Conservation (phyloP, 352 stramenopile genomes). For the Pythium volutum region DNA sequence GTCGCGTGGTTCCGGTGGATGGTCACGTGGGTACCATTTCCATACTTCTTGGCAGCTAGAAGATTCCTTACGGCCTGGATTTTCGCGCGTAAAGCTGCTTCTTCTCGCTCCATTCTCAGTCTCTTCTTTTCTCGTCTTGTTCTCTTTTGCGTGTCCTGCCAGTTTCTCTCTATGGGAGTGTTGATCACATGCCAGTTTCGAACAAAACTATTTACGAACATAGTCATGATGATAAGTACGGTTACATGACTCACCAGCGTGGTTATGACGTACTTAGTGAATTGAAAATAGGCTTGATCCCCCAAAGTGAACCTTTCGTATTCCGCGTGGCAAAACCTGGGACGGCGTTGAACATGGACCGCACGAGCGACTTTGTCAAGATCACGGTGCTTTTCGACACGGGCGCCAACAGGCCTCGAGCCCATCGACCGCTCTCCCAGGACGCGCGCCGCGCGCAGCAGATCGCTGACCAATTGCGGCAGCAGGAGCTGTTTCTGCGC, state of each 20-base stretch:
- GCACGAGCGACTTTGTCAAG: conserved; percentile 81
- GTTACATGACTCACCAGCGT: background rate
- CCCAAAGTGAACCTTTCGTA: background rate
- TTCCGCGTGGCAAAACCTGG: conserved; percentile 16
- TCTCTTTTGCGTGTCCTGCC: background rate
- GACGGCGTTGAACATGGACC: conserved; percentile 43
- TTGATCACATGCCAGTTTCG: background rate
- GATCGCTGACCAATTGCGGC: conserved; percentile 73
- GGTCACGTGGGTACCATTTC: background rate
- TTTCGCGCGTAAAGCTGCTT: conserved; percentile 70
- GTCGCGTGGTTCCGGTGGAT: background rate
- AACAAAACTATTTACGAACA: conserved; percentile 17
- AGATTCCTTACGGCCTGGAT: conserved; percentile 85
- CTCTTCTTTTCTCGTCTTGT: background rate
- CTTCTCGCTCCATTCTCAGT: conserved; percentile 37
- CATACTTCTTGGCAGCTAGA: conserved; percentile 43
- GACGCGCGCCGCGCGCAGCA: conserved; percentile 73
- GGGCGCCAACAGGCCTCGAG: conserved; percentile 37
- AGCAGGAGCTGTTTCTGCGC: conserved; percentile 77
- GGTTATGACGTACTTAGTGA: conserved; percentile 10
- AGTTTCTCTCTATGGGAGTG: conserved; percentile 1
- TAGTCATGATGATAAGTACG: conserved; percentile 9
- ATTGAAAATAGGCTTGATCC: background rate
- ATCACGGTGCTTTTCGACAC: conserved; percentile 84
- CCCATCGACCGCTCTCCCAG: conserved; percentile 63